Conservation (phyloP, 805 yeast genomes). For the Lachancea waltii region DNA sequence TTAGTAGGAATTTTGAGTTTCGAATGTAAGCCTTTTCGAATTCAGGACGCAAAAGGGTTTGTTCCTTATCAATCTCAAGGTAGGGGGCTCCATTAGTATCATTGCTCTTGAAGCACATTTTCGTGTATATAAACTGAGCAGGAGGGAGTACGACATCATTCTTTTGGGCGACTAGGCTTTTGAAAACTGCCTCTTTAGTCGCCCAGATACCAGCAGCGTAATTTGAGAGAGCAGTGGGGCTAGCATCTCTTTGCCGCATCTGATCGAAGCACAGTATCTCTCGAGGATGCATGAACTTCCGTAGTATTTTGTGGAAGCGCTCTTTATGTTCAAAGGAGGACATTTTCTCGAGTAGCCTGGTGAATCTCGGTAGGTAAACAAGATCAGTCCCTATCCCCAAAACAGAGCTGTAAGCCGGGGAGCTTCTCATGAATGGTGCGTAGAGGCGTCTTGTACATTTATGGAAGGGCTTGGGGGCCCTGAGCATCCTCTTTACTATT, state of each 20-base stretch:
- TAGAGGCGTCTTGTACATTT: neutral
- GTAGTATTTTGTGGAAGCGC: slow-evolving; percentile 14
- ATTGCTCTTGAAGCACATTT: slow-evolving; percentile 20
- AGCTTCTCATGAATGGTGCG: neutral
- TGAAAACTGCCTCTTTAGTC: slow-evolving; percentile 25
- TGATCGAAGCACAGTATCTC: slow-evolving; percentile 14
- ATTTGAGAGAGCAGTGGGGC: neutral
- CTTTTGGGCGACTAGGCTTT: slow-evolving; percentile 15
- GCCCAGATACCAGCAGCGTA: slow-evolving; percentile 32
- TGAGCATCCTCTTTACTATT: no score
- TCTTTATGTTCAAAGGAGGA: slow-evolving; percentile 1
- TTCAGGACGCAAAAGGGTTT: slow-evolving; percentile 1
- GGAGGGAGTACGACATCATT: slow-evolving; percentile 17
- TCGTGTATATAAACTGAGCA: slow-evolving; percentile 26
- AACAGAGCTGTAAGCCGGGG: neutral
- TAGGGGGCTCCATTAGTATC: slow-evolving; percentile 13
- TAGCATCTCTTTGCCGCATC: neutral
- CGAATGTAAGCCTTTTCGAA: slow-evolving; percentile 10
- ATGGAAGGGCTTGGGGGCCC: neutral
- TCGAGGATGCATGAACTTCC: slow-evolving; percentile 26
- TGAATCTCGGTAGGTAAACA: slow-evolving; percentile 25
- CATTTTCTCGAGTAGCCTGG: slow-evolving; percentile 15
- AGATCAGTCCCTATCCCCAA: slow-evolving; percentile 26
- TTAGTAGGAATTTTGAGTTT: slow-evolving; percentile 13
- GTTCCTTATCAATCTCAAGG: slow-evolving; percentile 12